A percentile compares a stretch with the other conserved stretches of the same genome.
Evolutionary conservation across 306 rosid species (phyloP).

Genomic region (Cicer judaicum): DNA sequence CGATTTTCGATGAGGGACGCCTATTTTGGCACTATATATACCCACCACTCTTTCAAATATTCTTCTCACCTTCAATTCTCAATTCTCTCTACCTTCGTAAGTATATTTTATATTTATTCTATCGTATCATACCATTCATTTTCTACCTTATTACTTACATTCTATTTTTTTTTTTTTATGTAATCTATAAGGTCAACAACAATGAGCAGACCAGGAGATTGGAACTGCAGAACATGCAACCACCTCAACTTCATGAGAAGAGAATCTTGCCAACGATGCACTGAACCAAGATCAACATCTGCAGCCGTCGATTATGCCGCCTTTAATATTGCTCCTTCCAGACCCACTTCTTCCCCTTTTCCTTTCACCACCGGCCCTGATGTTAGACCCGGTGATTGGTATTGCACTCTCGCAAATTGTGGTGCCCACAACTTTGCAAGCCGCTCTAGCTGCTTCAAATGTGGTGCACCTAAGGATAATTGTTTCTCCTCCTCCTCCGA

Average conservation of each 20-base stretch:
- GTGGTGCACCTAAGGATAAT: conserved; percentile 81
- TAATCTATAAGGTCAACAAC: neutral
- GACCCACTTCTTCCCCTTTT: conserved; percentile 57
- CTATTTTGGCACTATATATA: conserved; percentile 66
- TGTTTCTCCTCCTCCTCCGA: conserved; percentile 43
- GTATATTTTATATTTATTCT: neutral
- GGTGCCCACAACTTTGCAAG: conserved; percentile 94
- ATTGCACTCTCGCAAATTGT: conserved; percentile 75
- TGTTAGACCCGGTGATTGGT: conserved; percentile 93
- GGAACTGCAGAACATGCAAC: conserved; percentile 93
- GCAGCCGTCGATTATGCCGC: neutral
- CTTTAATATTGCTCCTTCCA: conserved; percentile 51
- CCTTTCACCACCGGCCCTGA: conserved; percentile 84
- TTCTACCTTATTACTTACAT: too few relatives aligned
- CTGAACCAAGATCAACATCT: conserved; percentile 51
- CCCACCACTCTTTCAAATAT: conserved; percentile 37
- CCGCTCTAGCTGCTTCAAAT: conserved; percentile 92
- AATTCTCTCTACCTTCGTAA: neutral
- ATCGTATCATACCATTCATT: neutral
- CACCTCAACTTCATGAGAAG: conserved; percentile 86
- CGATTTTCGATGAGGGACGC: conserved; percentile 59
- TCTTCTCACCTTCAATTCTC: neutral
- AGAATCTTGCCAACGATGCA: conserved; percentile 84
- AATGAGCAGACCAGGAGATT: conserved; percentile 91
- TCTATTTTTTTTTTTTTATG: neutral